phyloP scores from a whole-genome alignment of 176 grass and related monocot genomes.

The bread wheat (Triticum aestivum) region IWGSC_CS_RefSeq_v2.1 NC_057794.1:448041765-448042264 shows the following conservation, averaged over 20 bases:
- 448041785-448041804: conserved; percentile 23
- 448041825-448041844: conserved; percentile 31
- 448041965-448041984: background rate
- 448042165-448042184: background rate
- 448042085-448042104: background rate
- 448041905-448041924: conserved; percentile 37
- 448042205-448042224: background rate
- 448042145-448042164: background rate
- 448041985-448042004: conserved; percentile 16
- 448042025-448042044: conserved; percentile 30
- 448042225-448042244: background rate
- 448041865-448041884: conserved; percentile 46
- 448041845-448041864: conserved; percentile 29
- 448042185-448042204: background rate
- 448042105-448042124: background rate
- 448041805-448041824: conserved; percentile 42
- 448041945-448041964: background rate
- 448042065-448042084: background rate
- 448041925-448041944: conserved; percentile 54
- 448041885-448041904: conserved; percentile 40
- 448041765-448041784: conserved; percentile 74
- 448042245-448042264: too few relatives aligned
- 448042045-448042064: background rate
- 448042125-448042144: conserved; percentile 11
- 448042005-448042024: conserved; percentile 5